Evolutionary conservation across 2,329 filamentous ascomycete species (phyloP).

Genomic region (Calonectria hawksworthii): DNA sequence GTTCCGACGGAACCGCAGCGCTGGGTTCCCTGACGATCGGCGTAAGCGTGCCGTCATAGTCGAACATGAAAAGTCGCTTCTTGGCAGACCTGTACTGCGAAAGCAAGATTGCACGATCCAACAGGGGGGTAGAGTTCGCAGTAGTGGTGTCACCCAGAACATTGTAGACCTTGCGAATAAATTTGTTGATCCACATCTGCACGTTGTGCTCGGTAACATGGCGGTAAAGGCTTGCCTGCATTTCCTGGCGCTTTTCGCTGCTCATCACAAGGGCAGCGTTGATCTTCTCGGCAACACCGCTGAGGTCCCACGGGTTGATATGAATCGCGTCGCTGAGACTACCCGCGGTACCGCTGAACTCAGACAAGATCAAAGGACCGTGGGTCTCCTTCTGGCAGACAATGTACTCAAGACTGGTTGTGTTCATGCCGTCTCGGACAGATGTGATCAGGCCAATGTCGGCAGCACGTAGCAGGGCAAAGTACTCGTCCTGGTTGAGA

Average conservation of each 20-base stretch:
- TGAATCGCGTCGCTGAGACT: constrained; percentile 89
- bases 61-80: constrained; percentile 96
- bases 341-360: constrained; percentile 95
- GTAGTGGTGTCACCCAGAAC: constrained; percentile 85
- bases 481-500: constrained; percentile 90
- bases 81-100: constrained; percentile 80
- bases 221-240: constrained; percentile 82
- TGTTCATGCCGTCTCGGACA: constrained; percentile 98
- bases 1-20: constrained; percentile 88
- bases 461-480: constrained; percentile 89
- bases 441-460: constrained; percentile 96
- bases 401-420: constrained; percentile 94
- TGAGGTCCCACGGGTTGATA: constrained; percentile 96
- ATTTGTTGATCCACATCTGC: constrained; percentile 86
- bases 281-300: constrained; percentile 86
- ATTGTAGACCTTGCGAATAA: constrained; percentile 82
- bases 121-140: constrained; percentile 81
- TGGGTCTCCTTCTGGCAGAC: constrained; percentile 90
- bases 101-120: constrained; percentile 82
- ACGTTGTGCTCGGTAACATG: constrained; percentile 91
- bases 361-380: constrained; percentile 92
- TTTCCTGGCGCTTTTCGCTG: constrained; percentile 72
- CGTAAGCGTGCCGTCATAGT: constrained; percentile 97
- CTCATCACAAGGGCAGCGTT: constrained; percentile 85
- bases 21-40: constrained; percentile 94